Base-by-base conservation (phyloP, 139 green algal species). In the Monoraphidium neglectum region DNA sequence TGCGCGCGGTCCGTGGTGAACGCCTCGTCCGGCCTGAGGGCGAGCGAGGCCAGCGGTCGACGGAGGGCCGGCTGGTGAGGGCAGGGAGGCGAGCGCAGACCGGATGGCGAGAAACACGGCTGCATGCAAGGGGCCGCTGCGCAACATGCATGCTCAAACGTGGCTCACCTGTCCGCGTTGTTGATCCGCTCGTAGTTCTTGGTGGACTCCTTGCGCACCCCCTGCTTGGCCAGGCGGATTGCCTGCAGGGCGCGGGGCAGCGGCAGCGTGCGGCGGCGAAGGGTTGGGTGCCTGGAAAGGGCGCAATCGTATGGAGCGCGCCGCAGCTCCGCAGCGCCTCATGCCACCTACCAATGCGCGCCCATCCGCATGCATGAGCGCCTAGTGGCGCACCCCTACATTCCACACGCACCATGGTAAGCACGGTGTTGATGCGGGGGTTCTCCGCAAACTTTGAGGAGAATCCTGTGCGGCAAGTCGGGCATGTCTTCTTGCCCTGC, bases 351-450 rank as follows among this genome's bases (percentile, higher is more conserved):
- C n/a, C n/a, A n/a, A n/a, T n/a, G n/a, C n/a, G n/a, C n/a, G n/a
- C n/a, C n/a, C 8, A 51, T 51, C 8, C 43, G 43, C 43, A 51
- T 51, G 43, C 43, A 12, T 51, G 43, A 8, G 43, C 43, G 8
- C n/a, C n/a, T 46, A 40, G 35, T 8, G n/a, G 30, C 57, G 59
- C 43, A 47, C 36, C 30, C 3, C 60, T 35, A 21, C 54, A 69
- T 2, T 40, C 12, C 33, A 68, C 62, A n/a, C 87, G 85, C n/a
- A 75, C 71, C 77, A 92, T 93, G 46, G 90, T 89, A 23, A 98
- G 86, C 5, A 90, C 84, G 15, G 91, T 95, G 87, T 98, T 98
- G 83, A 98, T 95, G 57, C 94, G 82, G 18, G 93, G 92, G 72
- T 95, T 95, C 49, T 84, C 70, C 1, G 82, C 74, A 72, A 97